Evolutionary conservation across 139 green algal species (phyloP), one percentile per base, ranked within the genome.

Genomic region (Auxenochlorella protothecoides): DNA sequence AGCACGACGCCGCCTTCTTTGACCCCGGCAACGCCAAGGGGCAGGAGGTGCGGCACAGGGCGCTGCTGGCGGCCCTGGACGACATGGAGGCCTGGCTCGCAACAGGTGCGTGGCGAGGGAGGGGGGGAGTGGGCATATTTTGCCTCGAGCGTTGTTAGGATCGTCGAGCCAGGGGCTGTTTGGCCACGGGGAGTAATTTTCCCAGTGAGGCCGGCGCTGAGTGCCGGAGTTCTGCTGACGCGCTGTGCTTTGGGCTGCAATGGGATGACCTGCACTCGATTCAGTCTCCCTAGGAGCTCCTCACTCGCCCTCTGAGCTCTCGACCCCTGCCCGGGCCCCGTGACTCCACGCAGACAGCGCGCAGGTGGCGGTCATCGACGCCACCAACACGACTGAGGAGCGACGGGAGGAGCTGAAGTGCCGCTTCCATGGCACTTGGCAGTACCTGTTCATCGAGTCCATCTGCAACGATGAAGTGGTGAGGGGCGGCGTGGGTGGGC

Each of bases 281-380:
- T 44, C 27, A 1, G 27, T 44, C 27, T 44, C 27, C 27, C 27
- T 44, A 44, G 27, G 27, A 44, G 27, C 27, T 44, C 27, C 27
- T 44, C 27, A 44, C 27, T 44, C 27, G 27, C 27, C 27, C 27
- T 44, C 27, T 44, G 27, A 44, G 52, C 16, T 53, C 9, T 14
- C 54, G 6, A 12, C 11, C 66, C 12, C 54, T 15, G 4, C 53
- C 12, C 55, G 55, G 6, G 27, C 6, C 56, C 57, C n/a, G 13
- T 15, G 16, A 9, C 66, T 57, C 53, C 56, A n/a, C 73, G 69
- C 80, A 85, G 89, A 91, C 51, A 54, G 69, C 14, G 74, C 85
- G 2, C 90, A 97, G 81, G 92, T 98, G 14, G 93, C 90, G 10
- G 91, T 98, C 59, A 92, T 97, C 74, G 93, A 98, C 74, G 93